phyloP scores from a whole-genome alignment of 257 asterid genomes.

The Plantago major region DNA sequence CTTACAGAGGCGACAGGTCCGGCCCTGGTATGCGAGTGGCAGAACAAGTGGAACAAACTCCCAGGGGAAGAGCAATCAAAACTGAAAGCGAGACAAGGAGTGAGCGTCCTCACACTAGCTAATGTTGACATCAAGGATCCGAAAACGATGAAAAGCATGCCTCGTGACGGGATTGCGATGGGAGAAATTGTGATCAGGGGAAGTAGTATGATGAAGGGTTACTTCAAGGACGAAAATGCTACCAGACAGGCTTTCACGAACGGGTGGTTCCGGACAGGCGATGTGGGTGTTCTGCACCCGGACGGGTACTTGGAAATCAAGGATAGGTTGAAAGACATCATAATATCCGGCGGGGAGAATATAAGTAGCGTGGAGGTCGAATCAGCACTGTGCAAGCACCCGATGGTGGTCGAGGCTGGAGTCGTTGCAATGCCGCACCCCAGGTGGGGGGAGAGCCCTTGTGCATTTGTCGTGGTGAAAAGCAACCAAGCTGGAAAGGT shows the following conservation, averaged over 20 bases:
- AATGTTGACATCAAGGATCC: conserved; percentile 67
- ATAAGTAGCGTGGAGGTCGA: conserved; percentile 88
- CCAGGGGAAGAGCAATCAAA: conserved; percentile 31
- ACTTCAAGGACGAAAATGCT: conserved; percentile 50
- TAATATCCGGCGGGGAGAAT: conserved; percentile 91
- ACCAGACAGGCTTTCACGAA: conserved; percentile 43
- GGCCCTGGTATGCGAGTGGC: conserved; percentile 82
- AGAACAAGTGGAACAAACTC: conserved; percentile 46
- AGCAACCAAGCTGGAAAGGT: conserved; percentile 1
- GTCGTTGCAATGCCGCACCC: conserved; percentile 95
- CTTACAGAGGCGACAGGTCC: conserved; percentile 93
- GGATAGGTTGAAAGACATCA: conserved; percentile 79
- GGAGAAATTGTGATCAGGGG: conserved; percentile 79
- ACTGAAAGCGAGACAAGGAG: conserved; percentile 71
- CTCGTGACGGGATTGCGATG: conserved; percentile 50
- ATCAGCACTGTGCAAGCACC: conserved; percentile 46
- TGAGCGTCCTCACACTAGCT: conserved; percentile 57
- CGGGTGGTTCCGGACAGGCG: conserved; percentile 85
- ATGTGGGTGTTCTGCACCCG: conserved; percentile 73
- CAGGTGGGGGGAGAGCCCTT: conserved; percentile 77
- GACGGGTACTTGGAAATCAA: conserved; percentile 87
- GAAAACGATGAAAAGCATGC: conserved; percentile 55
- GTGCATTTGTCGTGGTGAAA: conserved; percentile 38
- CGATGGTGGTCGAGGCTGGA: conserved; percentile 55
- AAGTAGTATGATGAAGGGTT: conserved; percentile 86